Base-by-base conservation (phyloP, 495 filamentous ascomycete genomes). In the Aspergillus homomorphus region DNA sequence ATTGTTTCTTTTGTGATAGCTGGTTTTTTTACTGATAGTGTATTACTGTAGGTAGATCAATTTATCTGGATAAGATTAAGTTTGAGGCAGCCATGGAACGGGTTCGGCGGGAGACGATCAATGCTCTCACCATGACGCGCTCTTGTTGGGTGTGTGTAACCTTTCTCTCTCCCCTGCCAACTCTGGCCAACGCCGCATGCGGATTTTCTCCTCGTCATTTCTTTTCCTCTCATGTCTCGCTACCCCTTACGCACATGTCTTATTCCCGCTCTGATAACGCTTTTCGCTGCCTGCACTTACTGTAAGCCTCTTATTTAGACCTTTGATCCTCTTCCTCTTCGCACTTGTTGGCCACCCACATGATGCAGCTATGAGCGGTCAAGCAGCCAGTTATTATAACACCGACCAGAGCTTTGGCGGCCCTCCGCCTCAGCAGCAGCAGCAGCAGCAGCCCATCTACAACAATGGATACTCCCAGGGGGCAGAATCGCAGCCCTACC, bases 331-430 rank as follows among this genome's bases (percentile, higher is more conserved):
- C n/a, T n/a, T n/a, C n/a, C n/a, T n/a, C n/a, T n/a, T n/a, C n/a
- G n/a, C n/a, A n/a, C n/a, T n/a, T n/a, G n/a, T n/a, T n/a, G n/a
- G n/a, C n/a, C n/a, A n/a, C n/a, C 45, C 54, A 45, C 41, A 59
- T 66, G 61, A 62, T 6, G 33, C 33, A 38, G 62, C 53, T 21
- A 78, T 78, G 75, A 78, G 73, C 60, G 75, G 75, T 51, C 71
- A 78, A 60, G 73, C 75, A 18, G 70, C 70, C 15, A 72, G 66
- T 49, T 78, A 78, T 44, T 78, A 78, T 57, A 68, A 75, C 51
- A 59, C 60, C 9, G 61, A 59, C 18, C 69, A 73, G 60, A 63
- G 59, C 60, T 66, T 66, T 42, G 59, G 45, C 22, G 66, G 65
- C 19, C 66, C 62, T 54, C 57, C 60, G 14, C 62, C 64, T 50